Evolutionary conservation across 1,139 yeast genomes (phyloP).

Genomic region (Casaregolazyma suthepensis): DNA sequence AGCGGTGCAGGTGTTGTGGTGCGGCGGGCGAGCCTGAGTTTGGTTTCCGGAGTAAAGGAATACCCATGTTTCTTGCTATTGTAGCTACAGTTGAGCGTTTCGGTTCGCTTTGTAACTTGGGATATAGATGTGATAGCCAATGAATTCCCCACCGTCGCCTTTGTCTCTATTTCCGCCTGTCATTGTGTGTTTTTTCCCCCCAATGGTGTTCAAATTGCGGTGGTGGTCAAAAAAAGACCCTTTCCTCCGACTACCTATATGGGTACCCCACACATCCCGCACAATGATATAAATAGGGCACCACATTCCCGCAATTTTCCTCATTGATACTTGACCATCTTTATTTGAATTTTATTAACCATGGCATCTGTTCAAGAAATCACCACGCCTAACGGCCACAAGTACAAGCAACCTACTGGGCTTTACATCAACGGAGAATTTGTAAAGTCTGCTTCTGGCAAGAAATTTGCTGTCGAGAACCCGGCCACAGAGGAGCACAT

Average conservation of each 20-base stretch:
- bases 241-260: background rate
- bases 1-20: background rate
- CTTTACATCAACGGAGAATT: slow-evolving; percentile 79
- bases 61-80: background rate
- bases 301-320: background rate
- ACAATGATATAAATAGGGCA: background rate
- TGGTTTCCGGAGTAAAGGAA: background rate
- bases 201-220: background rate
- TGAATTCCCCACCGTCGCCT: background rate
- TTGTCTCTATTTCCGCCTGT: background rate
- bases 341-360: background rate
- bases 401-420: slow-evolving; percentile 66
- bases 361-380: slow-evolving; percentile 25
- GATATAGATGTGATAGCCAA: background rate
- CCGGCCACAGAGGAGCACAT: slow-evolving; percentile 47
- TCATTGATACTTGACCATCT: background rate
- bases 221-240: background rate
- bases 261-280: background rate
- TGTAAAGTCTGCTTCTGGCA: slow-evolving; percentile 55
- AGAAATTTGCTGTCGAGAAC: slow-evolving; percentile 41
- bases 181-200: background rate
- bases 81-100: background rate
- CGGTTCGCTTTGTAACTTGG: background rate
- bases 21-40: background rate
- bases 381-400: slow-evolving; percentile 52